These are phyloP conservation scores for Nakazawaea wickerhamii DNA, from an alignment of 805 yeast genomes.

Conservation along the genomic window DNA sequence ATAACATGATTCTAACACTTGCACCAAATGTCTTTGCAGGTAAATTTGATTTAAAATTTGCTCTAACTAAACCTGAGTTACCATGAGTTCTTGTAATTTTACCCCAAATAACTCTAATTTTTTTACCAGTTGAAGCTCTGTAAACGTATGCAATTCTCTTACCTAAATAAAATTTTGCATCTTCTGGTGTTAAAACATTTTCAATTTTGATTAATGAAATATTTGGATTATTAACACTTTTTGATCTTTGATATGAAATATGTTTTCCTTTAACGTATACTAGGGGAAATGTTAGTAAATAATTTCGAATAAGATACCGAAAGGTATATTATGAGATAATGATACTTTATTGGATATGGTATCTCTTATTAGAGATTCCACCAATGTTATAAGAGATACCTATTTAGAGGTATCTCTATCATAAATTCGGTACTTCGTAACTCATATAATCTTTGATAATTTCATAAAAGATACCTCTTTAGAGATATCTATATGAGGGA, in stretches of 20 bases:
- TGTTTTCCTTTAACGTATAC: conserved; percentile 99
- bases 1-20: conserved; percentile 98
- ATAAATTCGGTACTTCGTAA: too few species aligned
- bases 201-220: conserved; percentile 95
- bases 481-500: too few species aligned
- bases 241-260: conserved; percentile 99
- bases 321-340: too few species aligned
- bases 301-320: not conserved
- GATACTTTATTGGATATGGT: too few species aligned
- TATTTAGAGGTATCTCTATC: too few species aligned
- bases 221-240: conserved; percentile 97
- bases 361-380: too few species aligned
- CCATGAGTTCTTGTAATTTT: conserved; percentile 99
- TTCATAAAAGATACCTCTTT: too few species aligned
- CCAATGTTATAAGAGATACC: too few species aligned
- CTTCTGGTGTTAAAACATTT: conserved; percentile 88
- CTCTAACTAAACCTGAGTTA: conserved; percentile 96
- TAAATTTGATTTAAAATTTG: conserved; percentile 97
- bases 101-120: conserved; percentile 99
- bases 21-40: conserved; percentile 99
- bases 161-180: conserved; percentile 98
- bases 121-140: conserved; percentile 97
- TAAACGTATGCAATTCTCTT: conserved; percentile 99
- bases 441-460: too few species aligned
- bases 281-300: conserved; percentile 24